A percentile compares a stretch with the other conserved stretches of the same genome.
These are phyloP conservation scores for Oenanthe javanica DNA, from an alignment of 140 eudicot genomes.

Conservation along the genomic window DNA sequence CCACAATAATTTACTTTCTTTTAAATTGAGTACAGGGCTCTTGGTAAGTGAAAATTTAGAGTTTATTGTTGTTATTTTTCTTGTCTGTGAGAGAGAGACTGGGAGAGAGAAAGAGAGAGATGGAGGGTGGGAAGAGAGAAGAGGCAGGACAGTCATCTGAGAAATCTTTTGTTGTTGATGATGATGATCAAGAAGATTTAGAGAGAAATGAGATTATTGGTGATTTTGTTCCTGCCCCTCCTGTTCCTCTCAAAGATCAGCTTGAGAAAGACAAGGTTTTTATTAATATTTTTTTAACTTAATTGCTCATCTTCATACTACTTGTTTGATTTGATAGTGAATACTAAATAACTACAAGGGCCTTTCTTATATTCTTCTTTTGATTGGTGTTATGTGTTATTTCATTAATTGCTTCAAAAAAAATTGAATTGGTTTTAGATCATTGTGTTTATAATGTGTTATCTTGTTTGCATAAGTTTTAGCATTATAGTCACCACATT, in stretches of 20 bases:
- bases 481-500: not conserved
- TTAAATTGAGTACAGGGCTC: not conserved
- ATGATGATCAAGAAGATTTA: constrained; percentile 25
- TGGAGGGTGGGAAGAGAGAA: constrained; percentile 35
- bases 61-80: not conserved
- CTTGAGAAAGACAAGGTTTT: constrained; percentile 86
- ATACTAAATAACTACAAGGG: not conserved
- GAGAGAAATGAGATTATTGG: constrained; percentile 25
- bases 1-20: not conserved
- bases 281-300: not conserved
- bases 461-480: constrained; percentile 1
- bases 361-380: not conserved
- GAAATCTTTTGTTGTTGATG: constrained; percentile 22
- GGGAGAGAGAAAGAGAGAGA: constrained; percentile 17
- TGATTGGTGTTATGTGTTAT: constrained; percentile 4
- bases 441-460: no score
- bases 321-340: not conserved
- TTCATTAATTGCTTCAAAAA: not conserved
- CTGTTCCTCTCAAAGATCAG: constrained; percentile 72
- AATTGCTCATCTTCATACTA: not conserved
- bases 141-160: constrained; percentile 57
- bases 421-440: not conserved
- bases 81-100: not conserved
- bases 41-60: not conserved
- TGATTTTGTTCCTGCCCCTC: constrained; percentile 73